Evolutionary conservation across 331 rosid genomes (phyloP), one percentile per base, ranked within the genome.

Genomic region (Malus hybrid): DNA sequence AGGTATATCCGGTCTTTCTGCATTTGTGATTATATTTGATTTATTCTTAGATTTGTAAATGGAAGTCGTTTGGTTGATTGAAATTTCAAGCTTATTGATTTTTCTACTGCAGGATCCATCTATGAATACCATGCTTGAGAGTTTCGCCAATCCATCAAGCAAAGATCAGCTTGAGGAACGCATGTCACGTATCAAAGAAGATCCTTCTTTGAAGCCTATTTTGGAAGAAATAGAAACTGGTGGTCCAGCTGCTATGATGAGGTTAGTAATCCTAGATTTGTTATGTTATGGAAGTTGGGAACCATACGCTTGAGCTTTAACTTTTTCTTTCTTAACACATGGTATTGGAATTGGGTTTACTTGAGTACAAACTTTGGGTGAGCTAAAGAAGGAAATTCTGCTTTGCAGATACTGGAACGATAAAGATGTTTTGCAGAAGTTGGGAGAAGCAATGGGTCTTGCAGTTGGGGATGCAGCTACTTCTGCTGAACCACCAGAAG

Each of bases 161-260:
- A 87, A 90, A 78, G 94, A 87, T 48, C 93, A 94, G 84, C 91
- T 94, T 80, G 97, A 94, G 83, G 97, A 92, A 79, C 92, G 99
- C 79, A 94, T 94, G 96, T 84, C 97, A 61, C 92, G 90, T 68
- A 87, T 94, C 57, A 92, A 90, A 82, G 99, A 94, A 30, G 99
- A 94, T 78, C 99, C 99, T 65, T 94, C 99, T 57, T 77, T 94
- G 88, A 94, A 92, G 85, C 96, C 89, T 79, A 90, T 94, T 79
- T 85, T 94, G 79, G 97, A 94, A 24, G 97, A 94, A 84, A 94
- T 94, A 82, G 97, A 94, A 83, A 84, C 80, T 28, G 97, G 97
- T 70, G 99, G 99, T 73, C 97, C 96, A 33, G 88, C 96, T 80
- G 97, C 97, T 65, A 94, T 94, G 99, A 92, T 92, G 97, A 94